Base-by-base conservation (phyloP, 75 land plant species). In the Ceratopteris richardii region DNA sequence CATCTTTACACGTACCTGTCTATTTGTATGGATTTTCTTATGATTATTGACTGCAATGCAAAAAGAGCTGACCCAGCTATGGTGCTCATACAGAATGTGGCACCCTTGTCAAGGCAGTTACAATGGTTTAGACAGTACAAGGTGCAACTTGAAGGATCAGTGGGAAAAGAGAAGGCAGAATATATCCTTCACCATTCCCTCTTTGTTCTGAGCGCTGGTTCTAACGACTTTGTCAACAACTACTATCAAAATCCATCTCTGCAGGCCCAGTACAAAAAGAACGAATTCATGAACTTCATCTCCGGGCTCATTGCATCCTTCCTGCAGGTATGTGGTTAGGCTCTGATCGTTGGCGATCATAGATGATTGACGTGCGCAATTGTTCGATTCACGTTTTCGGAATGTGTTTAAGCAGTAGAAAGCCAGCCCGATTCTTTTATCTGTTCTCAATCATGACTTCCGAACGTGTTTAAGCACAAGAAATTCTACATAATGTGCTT, bases 201-300 rank as follows among this genome's bases (percentile, higher is more conserved):
- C 16, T 69, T 76, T 57, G 39, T 81, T 2, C 33, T 92, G 23
- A 79, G 86, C 71, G 74, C 82, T 4, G 97, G 97, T 10, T 57
- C 67, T 56, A 77, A 86, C 57, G 97, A 91, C 61, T 91, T 74
- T 39, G 44, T 82, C 18, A 82, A 83, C 69, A 86, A 82, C 42
- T 91, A 84, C 75, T 92, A 83, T 75, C 30, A 87, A 28, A 77
- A 87, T 61, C 97, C 92, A 29, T 39, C 64, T 0, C 71, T 79
- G 21, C 58, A 66, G 57, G 48, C 58, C 20, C 0, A 11, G 22
- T 80, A 74, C 64, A 61, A 71, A 0, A 44, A 63, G 4, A 78
- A 67, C 46, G 56, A 75, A 60, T 90, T 63, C 71, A 51, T 63
- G 1, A 76, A 71, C 23, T 29, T 75, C 22, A 75, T 90, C 55